Base-by-base conservation (phyloP, 768 basidiomycete species). In the Cystobasidium ongulense region DNA sequence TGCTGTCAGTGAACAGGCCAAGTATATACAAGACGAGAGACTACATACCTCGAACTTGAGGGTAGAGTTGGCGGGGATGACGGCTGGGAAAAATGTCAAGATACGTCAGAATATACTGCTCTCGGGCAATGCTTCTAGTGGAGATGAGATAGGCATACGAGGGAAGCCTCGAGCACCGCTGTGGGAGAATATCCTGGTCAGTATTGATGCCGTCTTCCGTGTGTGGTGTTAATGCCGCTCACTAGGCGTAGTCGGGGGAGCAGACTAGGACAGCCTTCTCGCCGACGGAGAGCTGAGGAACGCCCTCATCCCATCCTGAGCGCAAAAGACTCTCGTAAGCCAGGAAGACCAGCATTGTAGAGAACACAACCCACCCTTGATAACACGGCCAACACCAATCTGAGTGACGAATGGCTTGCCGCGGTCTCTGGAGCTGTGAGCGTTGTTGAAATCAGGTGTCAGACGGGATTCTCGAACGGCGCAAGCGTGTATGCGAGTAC, bases 291-390 rank as follows among this genome's bases (percentile, higher is more conserved):
- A 93, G 82, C 82, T 90, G 84, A 3, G 85, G 86, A 18, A 94
- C 90, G 88, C 92, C 91, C 81, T 92, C 90, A 78, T 92, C 91
- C 92, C 91, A 93, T 35, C 91, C 90, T 46, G 25, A 7, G 41
- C 23, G 29, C 29, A 41, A 33, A 5, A 8, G 35, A 3, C 61
- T 53, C 62, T 13, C 15, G 21, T 2, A 18, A 39, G 29, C 25
- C 17, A 41, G 23, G 15, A 63, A 33, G 21, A 53, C 25, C n/a
- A 29, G 43, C 43, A 13, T 13, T 13, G 43, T n/a, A n/a, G 52
- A 54, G 7, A 72, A 43, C 4, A 36, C 23, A 1, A 62, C 72
- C 5, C 23, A 52, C 65, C 68, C 39, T 84, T 88, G 82, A 94
- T 92, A 59, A 94, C 91, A 79, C 88, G 87, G 8, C 90, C 89